Evolutionary conservation across 768 basidiomycete genomes (phyloP), one percentile per base, ranked within the genome.

Genomic region (Amanita polypyramis): DNA sequence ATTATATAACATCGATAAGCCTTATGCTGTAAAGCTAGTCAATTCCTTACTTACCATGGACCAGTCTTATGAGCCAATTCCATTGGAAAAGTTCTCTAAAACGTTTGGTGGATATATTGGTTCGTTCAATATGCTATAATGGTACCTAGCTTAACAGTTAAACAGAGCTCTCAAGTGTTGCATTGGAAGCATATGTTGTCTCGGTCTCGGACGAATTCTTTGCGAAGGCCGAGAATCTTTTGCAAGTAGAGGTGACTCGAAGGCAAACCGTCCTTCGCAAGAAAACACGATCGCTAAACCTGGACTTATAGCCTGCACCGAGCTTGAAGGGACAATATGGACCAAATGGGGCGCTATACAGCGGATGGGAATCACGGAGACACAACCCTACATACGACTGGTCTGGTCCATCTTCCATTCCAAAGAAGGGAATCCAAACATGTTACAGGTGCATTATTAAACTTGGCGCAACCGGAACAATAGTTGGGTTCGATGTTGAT

Each of bases 241-340:
- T 99, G 46, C 74, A 86, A 42, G 83, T 88, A 36, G 81, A 83
- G 66, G 94, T 90, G 52, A n/a, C n/a, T n/a, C n/a, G n/a, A n/a
- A 56, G 76, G 60, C 34, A 12, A 1, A 10, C 8, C 9, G 15
- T 27, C 37, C 36, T 12, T 34, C 8, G 11, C 20, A 8, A 36
- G 5, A 35, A 23, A 19, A 25, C 19, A 25, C n/a, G n/a, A 10
- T 17, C 12, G 21, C 20, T 23, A n/a, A 34, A 35, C 19, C 15
- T 20, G 32, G 3, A 17, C 11, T 11, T 52, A n/a, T n/a, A 96
- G 93, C 86, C 94, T 5, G 80, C 94, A 19, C 77, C 74, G 3
- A 90, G 83, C 54, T 65, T 96, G 60, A 93, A 94, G 64, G 96
- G 96, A n/a, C 90, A 93, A 55, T 99, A 93, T 56, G 95, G 95